Percentiles rank a stretch among this genome's conserved stretches.
Conservation (phyloP, 306 rosid genomes). For the Inga oerstediana region DNA sequence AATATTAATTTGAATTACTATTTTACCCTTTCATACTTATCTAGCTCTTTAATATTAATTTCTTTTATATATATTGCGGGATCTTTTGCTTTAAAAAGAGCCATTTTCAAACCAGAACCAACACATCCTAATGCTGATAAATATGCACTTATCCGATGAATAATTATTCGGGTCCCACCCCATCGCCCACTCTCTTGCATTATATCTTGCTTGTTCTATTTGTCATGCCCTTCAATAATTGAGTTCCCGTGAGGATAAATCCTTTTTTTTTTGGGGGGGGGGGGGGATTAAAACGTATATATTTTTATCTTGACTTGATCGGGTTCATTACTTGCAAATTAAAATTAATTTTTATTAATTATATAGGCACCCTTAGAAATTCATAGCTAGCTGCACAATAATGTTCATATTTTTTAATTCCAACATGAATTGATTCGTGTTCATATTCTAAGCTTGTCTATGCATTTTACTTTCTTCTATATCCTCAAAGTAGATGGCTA, state of each 20-base stretch:
- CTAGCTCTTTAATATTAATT: background rate
- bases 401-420: background rate
- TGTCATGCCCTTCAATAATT: slow-evolving; percentile 27
- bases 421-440: background rate
- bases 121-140: background rate
- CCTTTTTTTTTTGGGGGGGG: too few species aligned
- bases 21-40: background rate
- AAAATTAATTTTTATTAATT: background rate
- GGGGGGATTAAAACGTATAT: background rate
- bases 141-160: background rate
- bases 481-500: background rate
- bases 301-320: background rate
- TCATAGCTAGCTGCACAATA: background rate
- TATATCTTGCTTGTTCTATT: slow-evolving; percentile 14
- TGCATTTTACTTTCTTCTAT: background rate
- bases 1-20: background rate
- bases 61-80: background rate
- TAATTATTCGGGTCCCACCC: slow-evolving; percentile 20
- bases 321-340: background rate
- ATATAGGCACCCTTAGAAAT: background rate
- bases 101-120: background rate
- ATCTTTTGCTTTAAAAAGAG: background rate
- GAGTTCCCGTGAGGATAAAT: background rate
- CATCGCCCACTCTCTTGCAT: slow-evolving; percentile 8
- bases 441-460: background rate